Conservation (phyloP, 176 grass and related monocot genomes). For the Avena eriantha region DNA sequence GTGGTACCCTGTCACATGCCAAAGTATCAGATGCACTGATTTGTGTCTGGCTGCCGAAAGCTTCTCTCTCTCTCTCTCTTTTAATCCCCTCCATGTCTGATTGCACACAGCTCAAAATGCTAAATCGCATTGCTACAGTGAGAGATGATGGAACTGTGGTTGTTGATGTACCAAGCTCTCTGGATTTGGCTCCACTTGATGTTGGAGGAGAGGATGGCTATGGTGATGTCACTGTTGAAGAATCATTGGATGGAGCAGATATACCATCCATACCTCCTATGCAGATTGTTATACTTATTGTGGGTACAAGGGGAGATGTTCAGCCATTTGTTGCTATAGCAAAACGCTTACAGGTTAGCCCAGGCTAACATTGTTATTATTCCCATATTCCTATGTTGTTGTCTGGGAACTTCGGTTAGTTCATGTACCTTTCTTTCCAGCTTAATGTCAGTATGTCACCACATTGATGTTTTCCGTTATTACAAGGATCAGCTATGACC, state of each 20-base stretch:
- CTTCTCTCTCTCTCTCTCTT: background rate
- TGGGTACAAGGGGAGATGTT: conserved; percentile 97
- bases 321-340: conserved; percentile 98
- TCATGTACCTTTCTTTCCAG: conserved; percentile 28
- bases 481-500: background rate
- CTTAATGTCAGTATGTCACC: background rate
- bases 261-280: conserved; percentile 77
- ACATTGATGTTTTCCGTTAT: conserved; percentile 3
- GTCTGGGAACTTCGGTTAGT: conserved; percentile 13
- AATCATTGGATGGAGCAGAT: conserved; percentile 66
- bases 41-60: background rate
- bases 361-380: conserved; percentile 36
- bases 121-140: conserved; percentile 81
- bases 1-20: background rate
- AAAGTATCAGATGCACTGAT: background rate
- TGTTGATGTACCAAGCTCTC: conserved; percentile 80
- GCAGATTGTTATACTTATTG: conserved; percentile 96
- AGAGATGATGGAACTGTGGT: conserved; percentile 96
- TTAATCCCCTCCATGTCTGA: background rate
- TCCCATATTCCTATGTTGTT: background rate
- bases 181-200: conserved; percentile 55
- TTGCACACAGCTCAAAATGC: conserved; percentile 55
- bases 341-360: conserved; percentile 84
- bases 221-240: conserved; percentile 53
- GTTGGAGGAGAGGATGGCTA: conserved; percentile 51